A percentile compares a stretch with the other conserved stretches of the same genome.
Evolutionary conservation across 768 basidiomycete species (phyloP).

Genomic region (Leccinum arenicola): DNA sequence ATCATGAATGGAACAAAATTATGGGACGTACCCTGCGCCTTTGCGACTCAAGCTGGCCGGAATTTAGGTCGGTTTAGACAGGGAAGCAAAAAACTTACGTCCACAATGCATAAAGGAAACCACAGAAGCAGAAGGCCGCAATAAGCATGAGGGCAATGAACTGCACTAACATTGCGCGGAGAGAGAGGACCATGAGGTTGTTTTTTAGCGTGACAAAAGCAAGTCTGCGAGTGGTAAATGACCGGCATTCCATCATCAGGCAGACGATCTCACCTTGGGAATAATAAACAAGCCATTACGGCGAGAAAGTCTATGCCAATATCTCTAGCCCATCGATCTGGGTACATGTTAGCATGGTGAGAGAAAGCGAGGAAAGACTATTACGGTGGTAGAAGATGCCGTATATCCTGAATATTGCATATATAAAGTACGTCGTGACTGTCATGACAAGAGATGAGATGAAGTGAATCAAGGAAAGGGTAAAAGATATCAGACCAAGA

Average conservation of each 20-base stretch:
- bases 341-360: conserved; percentile 1
- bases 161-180: conserved; percentile 92
- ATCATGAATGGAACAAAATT: background rate
- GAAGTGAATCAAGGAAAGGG: background rate
- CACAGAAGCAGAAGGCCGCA: conserved; percentile 87
- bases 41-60: conserved; percentile 56
- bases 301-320: conserved; percentile 83
- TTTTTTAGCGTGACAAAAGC: conserved; percentile 89
- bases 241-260: background rate
- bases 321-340: conserved; percentile 63
- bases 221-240: conserved; percentile 46
- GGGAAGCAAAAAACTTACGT: conserved; percentile 55
- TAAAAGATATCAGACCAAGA: conserved; percentile 53
- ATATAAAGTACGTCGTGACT: conserved; percentile 80
- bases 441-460: conserved; percentile 5
- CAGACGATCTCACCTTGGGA: conserved; percentile 61
- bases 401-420: conserved; percentile 73
- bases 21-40: conserved; percentile 46
- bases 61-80: conserved; percentile 8
- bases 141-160: conserved; percentile 82
- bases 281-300: conserved; percentile 85
- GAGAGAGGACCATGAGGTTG: conserved; percentile 74
- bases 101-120: conserved; percentile 91
- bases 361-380: background rate
- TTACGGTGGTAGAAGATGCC: conserved; percentile 66